These are phyloP conservation scores for Moniliella sp. DNA, from an alignment of 1,284 basidiomycete genomes.

Conservation along the genomic window DNA sequence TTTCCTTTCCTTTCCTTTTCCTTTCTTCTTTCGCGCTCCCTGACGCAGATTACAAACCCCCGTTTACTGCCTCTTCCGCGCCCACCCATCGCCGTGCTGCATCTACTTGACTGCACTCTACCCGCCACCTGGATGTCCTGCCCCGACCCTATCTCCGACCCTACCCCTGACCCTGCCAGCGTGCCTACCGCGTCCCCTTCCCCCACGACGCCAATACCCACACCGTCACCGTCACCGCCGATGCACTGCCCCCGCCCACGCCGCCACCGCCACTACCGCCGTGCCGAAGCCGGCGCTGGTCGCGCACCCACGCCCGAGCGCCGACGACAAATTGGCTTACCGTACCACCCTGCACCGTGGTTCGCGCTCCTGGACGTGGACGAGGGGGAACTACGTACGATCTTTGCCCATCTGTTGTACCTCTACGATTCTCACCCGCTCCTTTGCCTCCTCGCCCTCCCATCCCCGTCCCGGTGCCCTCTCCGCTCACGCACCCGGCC, in stretches of 20 bases:
- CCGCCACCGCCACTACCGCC: constrained; percentile 8
- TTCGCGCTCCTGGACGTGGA: constrained; percentile 35
- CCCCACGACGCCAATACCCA: no score
- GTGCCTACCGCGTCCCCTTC: constrained; percentile 36
- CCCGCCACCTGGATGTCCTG: neutral
- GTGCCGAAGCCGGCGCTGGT: no score
- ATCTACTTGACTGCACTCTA: constrained; percentile 50
- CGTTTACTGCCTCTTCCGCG: constrained; percentile 56
- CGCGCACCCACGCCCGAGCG: neutral
- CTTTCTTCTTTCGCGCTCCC: no score
- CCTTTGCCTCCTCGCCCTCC: neutral
- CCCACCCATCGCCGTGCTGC: constrained; percentile 45
- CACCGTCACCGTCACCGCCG: constrained; percentile 72
- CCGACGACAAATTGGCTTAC: constrained; percentile 17
- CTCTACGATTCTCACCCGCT: constrained; percentile 10
- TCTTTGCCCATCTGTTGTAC: constrained; percentile 12
- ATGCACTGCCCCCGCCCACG: constrained; percentile 65
- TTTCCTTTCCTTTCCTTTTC: constrained; percentile 36
- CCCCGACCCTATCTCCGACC: neutral
- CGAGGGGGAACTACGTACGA: constrained; percentile 12
- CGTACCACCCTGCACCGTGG: constrained; percentile 32
- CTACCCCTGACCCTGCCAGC: neutral
- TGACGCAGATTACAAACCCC: no score
- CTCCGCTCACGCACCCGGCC: no score
- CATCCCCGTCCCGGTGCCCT: no score